Evolutionary conservation across 2,329 filamentous ascomycete species (phyloP), one percentile per base, ranked within the genome.

Genomic region (Ophiostoma angusticollis): DNA sequence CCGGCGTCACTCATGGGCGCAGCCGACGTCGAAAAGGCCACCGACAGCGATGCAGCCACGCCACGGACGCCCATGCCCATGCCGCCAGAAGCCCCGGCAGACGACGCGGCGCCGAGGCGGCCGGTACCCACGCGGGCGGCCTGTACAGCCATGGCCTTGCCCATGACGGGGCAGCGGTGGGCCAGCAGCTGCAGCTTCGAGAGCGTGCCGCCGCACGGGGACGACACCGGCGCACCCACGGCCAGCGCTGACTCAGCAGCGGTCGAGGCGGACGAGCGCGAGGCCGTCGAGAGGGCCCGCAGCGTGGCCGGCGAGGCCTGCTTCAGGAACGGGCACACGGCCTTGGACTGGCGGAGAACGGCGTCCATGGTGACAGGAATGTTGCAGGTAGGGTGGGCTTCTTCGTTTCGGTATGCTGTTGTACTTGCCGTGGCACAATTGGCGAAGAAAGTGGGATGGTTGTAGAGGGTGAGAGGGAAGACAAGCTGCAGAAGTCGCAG

Each of bases 151-250:
- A 98, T 75, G 30, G 91, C 91, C 72, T 95, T 93, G 61, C 87
- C 89, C 91, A 98, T 98, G 61, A 98, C 81, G 43, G 91, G 91
- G 73, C 91, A 98, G 60, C 89, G 85, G 57, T 86, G 80, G 54
- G 85, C 91, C 55, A 93, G 78, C 50, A 91, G 77, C 68, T 96
- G 91, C 54, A 98, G 73, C 65, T 94, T 96, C 55, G 86, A 94
- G 77, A 96, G 94, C 62, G 84, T 85, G 54, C 87, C 85, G 50
- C 87, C 89, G 54, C 86, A 83, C 41, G 79, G 80, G 39, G 81
- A 82, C 46, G 72, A 52, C 14, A 40, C 8, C 6, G n/a, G n/a
- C n/a, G 29, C 19, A 12, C 27, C 35, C 11, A 40, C 29, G 6
- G 35, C 29, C 14, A 39, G 18, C 13, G 40, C 22, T 1, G 34